These are phyloP conservation scores for Gardenia jasminoides DNA, from an alignment of 257 asterid species.

Conservation along the genomic window DNA sequence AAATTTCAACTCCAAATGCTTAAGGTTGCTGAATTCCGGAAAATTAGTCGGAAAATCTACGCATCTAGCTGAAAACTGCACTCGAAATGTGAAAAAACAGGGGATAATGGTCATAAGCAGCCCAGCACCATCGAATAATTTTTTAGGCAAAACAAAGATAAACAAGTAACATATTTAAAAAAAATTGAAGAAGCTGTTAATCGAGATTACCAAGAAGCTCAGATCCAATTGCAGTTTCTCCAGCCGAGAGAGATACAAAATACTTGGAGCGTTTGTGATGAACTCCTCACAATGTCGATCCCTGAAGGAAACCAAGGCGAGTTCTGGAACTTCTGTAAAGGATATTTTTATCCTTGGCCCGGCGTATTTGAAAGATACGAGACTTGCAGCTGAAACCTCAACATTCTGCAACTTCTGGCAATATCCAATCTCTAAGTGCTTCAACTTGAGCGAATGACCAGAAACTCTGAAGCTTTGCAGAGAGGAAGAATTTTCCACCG, in stretches of 20 bases:
- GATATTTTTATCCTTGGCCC: neutral
- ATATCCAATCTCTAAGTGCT: neutral
- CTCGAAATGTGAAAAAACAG: neutral
- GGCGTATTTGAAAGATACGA: neutral
- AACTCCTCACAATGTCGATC: too few relatives aligned
- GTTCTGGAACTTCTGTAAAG: neutral
- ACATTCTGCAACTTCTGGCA: neutral
- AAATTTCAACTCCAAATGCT: neutral
- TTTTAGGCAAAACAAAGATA: neutral
- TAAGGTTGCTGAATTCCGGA: slow-evolving; percentile 4
- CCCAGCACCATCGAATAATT: neutral
- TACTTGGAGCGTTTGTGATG: neutral
- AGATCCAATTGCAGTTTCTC: neutral
- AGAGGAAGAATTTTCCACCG: too few relatives aligned
- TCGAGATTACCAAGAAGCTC: neutral
- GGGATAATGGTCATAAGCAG: neutral
- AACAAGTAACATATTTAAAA: neutral
- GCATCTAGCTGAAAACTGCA: neutral
- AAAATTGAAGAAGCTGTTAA: neutral
- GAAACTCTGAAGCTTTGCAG: neutral
- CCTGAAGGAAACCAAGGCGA: neutral
- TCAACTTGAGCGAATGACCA: neutral
- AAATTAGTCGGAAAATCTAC: neutral
- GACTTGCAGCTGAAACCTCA: neutral
- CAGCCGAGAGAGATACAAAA: neutral